Base-by-base conservation (phyloP, 2,329 filamentous ascomycete genomes). In the Corinectria fuckeliana region DNA sequence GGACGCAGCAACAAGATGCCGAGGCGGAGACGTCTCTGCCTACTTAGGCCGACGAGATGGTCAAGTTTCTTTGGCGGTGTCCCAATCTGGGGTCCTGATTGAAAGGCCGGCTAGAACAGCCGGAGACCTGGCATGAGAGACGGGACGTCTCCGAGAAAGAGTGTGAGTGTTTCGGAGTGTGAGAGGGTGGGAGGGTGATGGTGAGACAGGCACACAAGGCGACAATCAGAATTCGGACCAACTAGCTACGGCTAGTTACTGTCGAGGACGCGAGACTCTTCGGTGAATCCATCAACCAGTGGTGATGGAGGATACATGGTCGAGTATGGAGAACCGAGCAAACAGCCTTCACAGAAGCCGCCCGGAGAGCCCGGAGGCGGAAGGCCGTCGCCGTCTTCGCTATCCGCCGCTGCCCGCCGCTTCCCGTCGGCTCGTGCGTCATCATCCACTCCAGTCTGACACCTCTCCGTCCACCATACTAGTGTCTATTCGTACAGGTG, bases 321-420 rank as follows among this genome's bases (percentile, higher is more conserved):
- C 41, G 55, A 39, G 56, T 45, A 59, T 53, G 50, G 56, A 45
- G 45, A 47, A 47, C 52, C 52, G 52, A 45, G 18, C 42, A 45
- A 45, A 28, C 42, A 45, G 45, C 42, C 47, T 30, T 28, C 34
- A 30, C 34, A 47, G 26, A 32, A 28, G 6, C 20, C 52, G n/a
- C 44, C 52, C 52, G 44, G 52, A 38, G n/a, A 42, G 52, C 52
- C 56, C 56, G 56, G 56, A 59, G 56, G 56, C 53, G 44, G 56
- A 59, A 59, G 56, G 50, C 56, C 56, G 56, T 49, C 39, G 21
- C 41, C 42, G 23, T 54, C 36, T 9, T 64, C 61, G 67, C 56
- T 66, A 56, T 53, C 65, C 67, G 67, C 54, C 64, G 67, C 50
- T 66, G 58, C 55, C 65, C 67, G 67, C 55, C 64, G 67, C 50